Evolutionary conservation across 1,284 basidiomycete species (phyloP).

Genomic region (Neonothopanus nambi): DNA sequence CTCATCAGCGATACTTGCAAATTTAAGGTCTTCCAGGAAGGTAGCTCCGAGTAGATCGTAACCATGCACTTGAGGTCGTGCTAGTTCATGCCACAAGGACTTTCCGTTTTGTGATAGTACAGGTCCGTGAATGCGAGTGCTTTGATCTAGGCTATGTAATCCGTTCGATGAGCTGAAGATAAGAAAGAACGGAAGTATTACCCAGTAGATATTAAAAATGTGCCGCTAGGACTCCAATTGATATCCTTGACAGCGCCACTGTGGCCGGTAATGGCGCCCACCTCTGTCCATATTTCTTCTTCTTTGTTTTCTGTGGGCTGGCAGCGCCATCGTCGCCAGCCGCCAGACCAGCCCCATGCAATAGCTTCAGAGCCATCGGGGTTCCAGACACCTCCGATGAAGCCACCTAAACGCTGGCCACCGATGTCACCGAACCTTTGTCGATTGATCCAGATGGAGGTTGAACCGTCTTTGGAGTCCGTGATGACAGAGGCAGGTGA

Average conservation of each 20-base stretch:
- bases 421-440: constrained; percentile 93
- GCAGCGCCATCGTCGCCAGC: constrained; percentile 83
- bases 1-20: constrained; percentile 89
- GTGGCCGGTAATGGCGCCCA: constrained; percentile 82
- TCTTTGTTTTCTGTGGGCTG: constrained; percentile 15
- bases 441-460: constrained; percentile 84
- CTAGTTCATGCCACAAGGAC: constrained; percentile 82
- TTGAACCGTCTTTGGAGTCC: constrained; percentile 41
- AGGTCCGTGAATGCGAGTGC: constrained; percentile 81
- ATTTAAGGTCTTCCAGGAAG: constrained; percentile 75
- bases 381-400: constrained; percentile 86
- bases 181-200: constrained; percentile 35
- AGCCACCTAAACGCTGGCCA: constrained; percentile 84
- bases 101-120: constrained; percentile 27
- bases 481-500: constrained; percentile 62
- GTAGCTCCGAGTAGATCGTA: constrained; percentile 86
- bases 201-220: constrained; percentile 85
- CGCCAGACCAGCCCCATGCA: constrained; percentile 91
- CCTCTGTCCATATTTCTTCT: constrained; percentile 68
- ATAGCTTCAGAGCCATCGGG: constrained; percentile 60
- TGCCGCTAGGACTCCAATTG: constrained; percentile 82
- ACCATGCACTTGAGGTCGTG: constrained; percentile 91
- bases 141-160: constrained; percentile 75
- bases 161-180: constrained; percentile 3
- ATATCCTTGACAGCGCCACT: constrained; percentile 75